A percentile compares a stretch with the other conserved stretches of the same genome.
Evolutionary conservation across 2,329 filamentous ascomycete species (phyloP).

Genomic region (Ophiosphaerella herpotricha): DNA sequence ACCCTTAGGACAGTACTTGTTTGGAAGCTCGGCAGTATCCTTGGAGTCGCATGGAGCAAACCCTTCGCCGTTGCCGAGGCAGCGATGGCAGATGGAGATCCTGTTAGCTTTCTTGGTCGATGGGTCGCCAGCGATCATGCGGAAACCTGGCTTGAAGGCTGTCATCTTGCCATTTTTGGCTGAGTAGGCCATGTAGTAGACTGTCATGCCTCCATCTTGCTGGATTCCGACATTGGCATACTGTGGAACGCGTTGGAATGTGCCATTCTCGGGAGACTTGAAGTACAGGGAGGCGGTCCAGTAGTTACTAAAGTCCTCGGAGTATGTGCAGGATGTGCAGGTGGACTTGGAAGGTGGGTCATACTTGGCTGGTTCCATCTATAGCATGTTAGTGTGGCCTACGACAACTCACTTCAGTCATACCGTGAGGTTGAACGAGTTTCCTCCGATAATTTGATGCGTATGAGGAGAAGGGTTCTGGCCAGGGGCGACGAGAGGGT

Average conservation of each 20-base stretch:
- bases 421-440: slow-evolving; percentile 40
- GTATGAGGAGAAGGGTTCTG: slow-evolving; percentile 32
- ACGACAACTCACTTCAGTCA: not conserved
- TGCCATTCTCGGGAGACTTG: slow-evolving; percentile 37
- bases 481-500: slow-evolving; percentile 43
- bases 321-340: slow-evolving; percentile 39
- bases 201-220: slow-evolving; percentile 37
- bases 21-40: slow-evolving; percentile 47
- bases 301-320: slow-evolving; percentile 38
- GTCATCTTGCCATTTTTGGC: slow-evolving; percentile 62
- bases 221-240: slow-evolving; percentile 36
- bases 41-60: slow-evolving; percentile 30
- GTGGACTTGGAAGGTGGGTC: slow-evolving; percentile 31
- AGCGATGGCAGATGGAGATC: slow-evolving; percentile 22
- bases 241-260: slow-evolving; percentile 39
- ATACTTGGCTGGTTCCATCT: slow-evolving; percentile 35
- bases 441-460: slow-evolving; percentile 41
- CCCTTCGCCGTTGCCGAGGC: slow-evolving; percentile 22
- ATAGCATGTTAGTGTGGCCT: slow-evolving; percentile 10
- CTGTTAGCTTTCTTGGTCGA: slow-evolving; percentile 26
- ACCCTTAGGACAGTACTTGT: slow-evolving; percentile 78
- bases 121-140: slow-evolving; percentile 71
- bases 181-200: slow-evolving; percentile 79
- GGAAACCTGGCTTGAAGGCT: slow-evolving; percentile 71
- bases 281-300: slow-evolving; percentile 41